A percentile compares a stretch with the other conserved stretches of the same genome.
phyloP scores from a whole-genome alignment of 768 basidiomycete species.

The Boletales sp. region DNA sequence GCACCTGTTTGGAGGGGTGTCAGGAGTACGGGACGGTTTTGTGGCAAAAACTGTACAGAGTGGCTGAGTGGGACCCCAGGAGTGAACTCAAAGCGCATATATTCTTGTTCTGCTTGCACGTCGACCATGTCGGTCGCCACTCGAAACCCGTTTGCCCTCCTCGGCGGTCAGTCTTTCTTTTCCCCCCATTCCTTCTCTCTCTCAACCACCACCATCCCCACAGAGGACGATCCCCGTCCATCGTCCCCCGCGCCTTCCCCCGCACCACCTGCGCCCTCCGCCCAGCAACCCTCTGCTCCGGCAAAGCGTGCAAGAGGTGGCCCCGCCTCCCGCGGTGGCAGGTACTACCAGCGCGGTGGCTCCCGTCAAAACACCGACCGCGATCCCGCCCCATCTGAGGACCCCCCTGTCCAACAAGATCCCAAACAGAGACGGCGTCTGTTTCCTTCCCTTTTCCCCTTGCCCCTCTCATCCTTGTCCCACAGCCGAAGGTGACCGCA shows the following conservation, averaged over 20 bases:
- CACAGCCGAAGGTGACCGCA: constrained; percentile 42
- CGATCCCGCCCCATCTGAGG: constrained; percentile 39
- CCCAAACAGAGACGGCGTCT: constrained; percentile 30
- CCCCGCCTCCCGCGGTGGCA: constrained; percentile 61
- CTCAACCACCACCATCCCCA: background rate
- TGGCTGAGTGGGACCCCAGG: constrained; percentile 49
- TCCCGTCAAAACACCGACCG: constrained; percentile 38
- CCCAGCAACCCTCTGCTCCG: constrained; percentile 36
- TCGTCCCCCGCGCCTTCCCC: constrained; percentile 34
- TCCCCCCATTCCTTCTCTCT: background rate
- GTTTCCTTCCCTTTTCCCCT: constrained; percentile 6
- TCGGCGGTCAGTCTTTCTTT: constrained; percentile 57
- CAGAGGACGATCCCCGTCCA: constrained; percentile 47
- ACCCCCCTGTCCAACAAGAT: constrained; percentile 33
- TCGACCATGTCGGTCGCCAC: constrained; percentile 82
- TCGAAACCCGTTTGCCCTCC: constrained; percentile 80
- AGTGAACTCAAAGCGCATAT: background rate
- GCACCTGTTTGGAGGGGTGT: too few species aligned
- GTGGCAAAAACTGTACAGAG: constrained; percentile 38
- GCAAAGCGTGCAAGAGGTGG: constrained; percentile 50
- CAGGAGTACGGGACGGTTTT: constrained; percentile 18
- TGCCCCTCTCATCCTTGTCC: constrained; percentile 4
- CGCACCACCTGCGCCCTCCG: constrained; percentile 1
- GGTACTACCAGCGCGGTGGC: constrained; percentile 67
- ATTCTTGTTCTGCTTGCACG: background rate